A percentile compares a stretch with the other conserved stretches of the same genome.
Evolutionary conservation across 164 flowering plant species (phyloP).

Genomic region (Liquidambar formosana): DNA sequence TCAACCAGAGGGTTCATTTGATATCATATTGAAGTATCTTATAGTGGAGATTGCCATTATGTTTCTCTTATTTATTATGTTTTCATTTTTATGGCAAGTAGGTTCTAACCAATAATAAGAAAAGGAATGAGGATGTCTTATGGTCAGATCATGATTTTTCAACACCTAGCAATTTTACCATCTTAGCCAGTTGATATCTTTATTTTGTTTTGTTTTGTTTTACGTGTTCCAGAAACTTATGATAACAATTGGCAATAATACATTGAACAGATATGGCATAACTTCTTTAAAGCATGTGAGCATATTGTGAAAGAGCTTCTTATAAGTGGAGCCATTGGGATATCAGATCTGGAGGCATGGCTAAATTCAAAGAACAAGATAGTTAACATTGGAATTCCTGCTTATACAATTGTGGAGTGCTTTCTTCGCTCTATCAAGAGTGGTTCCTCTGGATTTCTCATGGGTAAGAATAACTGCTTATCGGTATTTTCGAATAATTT

Average conservation of each 20-base stretch:
- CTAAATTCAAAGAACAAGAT: conserved; percentile 39
- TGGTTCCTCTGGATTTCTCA: conserved; percentile 39
- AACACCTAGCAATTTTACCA: too few species aligned
- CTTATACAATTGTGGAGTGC: conserved; percentile 39
- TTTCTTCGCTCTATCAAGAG: conserved; percentile 39
- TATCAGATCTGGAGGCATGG: conserved; percentile 31
- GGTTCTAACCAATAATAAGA: too few species aligned
- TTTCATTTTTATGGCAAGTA: too few species aligned
- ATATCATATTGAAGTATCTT: too few species aligned
- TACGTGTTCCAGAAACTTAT: too few species aligned
- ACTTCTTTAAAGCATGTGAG: conserved; percentile 33
- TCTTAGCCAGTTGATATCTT: too few species aligned
- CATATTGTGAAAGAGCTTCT: conserved; percentile 32
- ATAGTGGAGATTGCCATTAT: too few species aligned
- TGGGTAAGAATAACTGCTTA: conserved; percentile 30
- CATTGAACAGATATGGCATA: conserved; percentile 25
- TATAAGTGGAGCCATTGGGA: conserved; percentile 24
- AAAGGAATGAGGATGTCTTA: too few species aligned
- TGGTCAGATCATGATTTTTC: too few species aligned
- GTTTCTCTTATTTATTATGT: too few species aligned
- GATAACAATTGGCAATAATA: background rate
- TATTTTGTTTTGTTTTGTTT: too few species aligned
- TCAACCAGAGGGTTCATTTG: too few species aligned
- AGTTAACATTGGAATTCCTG: conserved; percentile 38
- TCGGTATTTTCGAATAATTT: background rate